Base-by-base conservation (phyloP, 2,329 filamentous ascomycete species). In the Trichoderma polysporum region DNA sequence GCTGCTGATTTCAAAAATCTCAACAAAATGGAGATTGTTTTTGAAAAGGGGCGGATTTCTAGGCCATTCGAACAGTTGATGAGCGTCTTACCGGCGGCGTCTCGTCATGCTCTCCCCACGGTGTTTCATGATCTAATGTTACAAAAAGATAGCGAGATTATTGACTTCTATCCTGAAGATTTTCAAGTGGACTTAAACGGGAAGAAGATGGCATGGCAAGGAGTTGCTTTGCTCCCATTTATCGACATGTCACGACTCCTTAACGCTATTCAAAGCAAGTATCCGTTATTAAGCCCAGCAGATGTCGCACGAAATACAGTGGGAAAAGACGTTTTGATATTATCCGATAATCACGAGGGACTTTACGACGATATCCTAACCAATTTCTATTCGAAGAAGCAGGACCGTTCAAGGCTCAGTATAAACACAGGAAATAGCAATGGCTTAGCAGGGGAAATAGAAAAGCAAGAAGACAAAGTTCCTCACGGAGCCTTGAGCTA, bases 201-300 rank as follows among this genome's bases (percentile, higher is more conserved):
- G 64, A 98, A 98, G 82, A 99, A 98, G 77, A 96, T 97, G 80
- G 93, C 93, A 0, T 99, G 96, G 95, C 94, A 98, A 77, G 95
- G 95, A 70, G 91, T 99, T 62, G 93, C 93, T 2, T 83, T 99
- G 22, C 84, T 99, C 37, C 95, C 95, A 0, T 99, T 98, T 77
- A 99, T 99, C 73, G 94, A 99, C 73, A 95, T 97, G 84, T 88
- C 90, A 61, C 89, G 94, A 62, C 82, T 99, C 19, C 83, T 99
- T 9, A 84, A 85, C 19, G 94, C 94, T 9, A 94, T 98, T 82
- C 86, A 88, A 56, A 90, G 88, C 70, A 93, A 91, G 73, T 97
- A 97, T 74, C 91, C 91, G 7, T 81, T 92, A 15, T 83, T 99
- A 4, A 91, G 88, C 17, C 83, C 88, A 0, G 92, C 93, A 54